Percentiles rank a stretch among this genome's conserved stretches.
phyloP scores from a whole-genome alignment of 345 rosid species.

The Linum lewisii region DNA sequence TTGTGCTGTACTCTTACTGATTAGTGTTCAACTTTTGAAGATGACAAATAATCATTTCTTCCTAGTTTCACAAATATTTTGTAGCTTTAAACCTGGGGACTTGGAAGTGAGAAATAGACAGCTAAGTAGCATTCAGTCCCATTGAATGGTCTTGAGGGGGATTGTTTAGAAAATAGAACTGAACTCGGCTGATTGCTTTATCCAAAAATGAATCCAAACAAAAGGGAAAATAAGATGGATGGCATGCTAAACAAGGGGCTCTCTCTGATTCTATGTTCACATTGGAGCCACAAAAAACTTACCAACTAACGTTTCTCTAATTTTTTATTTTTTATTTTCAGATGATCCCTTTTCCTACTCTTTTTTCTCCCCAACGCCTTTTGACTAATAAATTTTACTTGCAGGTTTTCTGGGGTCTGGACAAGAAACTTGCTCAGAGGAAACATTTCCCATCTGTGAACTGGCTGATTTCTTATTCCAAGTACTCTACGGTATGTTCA shows the following conservation, averaged over 20 bases:
- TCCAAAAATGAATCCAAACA: neutral
- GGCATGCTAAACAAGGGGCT: neutral
- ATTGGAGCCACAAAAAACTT: neutral
- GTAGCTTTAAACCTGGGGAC: neutral
- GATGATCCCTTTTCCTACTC: neutral
- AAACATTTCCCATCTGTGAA: conserved; percentile 99
- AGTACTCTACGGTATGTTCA: conserved; percentile 72
- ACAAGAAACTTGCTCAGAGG: conserved; percentile 99
- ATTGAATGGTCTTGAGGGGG: neutral
- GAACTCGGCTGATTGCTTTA: neutral
- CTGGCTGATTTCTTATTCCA: conserved; percentile 98
- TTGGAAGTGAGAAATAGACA: neutral
- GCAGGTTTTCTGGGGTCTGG: conserved; percentile 99
- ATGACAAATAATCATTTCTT: neutral
- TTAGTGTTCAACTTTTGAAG: neutral
- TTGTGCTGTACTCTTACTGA: neutral
- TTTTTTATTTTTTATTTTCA: too few species aligned
- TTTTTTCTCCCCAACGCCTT: neutral
- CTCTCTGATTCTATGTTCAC: neutral
- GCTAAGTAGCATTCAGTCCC: neutral
- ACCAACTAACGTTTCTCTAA: neutral
- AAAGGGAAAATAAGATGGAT: neutral
- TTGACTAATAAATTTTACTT: conserved; percentile 3
- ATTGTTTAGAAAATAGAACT: too few species aligned
- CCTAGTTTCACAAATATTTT: neutral